Base-by-base conservation (phyloP, 306 rosid species). In the Sicyos baderoa region DNA sequence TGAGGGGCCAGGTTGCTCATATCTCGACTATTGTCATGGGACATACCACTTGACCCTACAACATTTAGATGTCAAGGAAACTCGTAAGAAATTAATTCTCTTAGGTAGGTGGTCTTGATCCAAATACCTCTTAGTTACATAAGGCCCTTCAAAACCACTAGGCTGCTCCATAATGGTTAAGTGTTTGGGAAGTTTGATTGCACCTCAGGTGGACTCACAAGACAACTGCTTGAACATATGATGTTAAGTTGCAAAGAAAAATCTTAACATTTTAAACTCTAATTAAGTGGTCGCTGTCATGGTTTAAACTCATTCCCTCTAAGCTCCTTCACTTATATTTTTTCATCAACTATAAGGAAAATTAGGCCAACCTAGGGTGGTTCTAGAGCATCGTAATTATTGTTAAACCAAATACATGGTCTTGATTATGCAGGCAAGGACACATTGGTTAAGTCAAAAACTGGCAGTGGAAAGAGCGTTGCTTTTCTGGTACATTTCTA, bases 391-490 rank as follows among this genome's bases (percentile, higher is more conserved):
- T 32, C 37, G 37, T 32, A 32, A 1, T 32, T 9, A n/a, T 37
- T 18, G 25, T 14, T n/a, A 10, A 53, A 68, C 10, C 8, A 18
- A 4, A 16, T 22, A 56, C n/a, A 5, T 57, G 54, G n/a, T 22
- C 45, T 23, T 58, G 17, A 40, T 72, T 70, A 73, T 29, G 71
- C 91, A 89, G 98, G 97, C 69, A 78, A 73, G 67, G 97, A 93
- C 79, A 88, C 80, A 56, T 78, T 88, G 86, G 97, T 89, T 70
- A 93, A 93, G 82, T 90, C 98, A 80, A 93, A 85, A 81, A 88
- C 96, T 55, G 97, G 98, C 75, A 89, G 96, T 0, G 98, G 98
- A 54, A 93, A 93, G 83, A 89, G 86, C 79, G 86, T 86, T 8
- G 93, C 98, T 54, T 93, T 86, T 86, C 77, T 89, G 98, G 98